Evolutionary conservation across 306 rosid genomes (phyloP).

Genomic region (Amphicarpaea edgeworthii): DNA sequence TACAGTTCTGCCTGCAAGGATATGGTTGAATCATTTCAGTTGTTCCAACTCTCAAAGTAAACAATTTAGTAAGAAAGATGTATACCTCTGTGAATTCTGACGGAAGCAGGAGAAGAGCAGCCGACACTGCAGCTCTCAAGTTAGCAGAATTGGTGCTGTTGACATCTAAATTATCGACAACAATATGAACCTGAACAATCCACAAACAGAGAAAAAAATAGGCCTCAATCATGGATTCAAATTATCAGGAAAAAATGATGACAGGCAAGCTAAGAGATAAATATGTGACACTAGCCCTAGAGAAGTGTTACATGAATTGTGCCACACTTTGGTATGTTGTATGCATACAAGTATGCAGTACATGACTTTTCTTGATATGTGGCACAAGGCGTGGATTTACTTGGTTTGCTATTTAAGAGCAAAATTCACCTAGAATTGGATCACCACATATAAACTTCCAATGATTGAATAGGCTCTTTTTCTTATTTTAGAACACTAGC

Average conservation of each 20-base stretch:
- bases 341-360: neutral
- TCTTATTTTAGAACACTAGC: slow-evolving; percentile 1
- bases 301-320: neutral
- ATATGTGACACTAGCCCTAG: neutral
- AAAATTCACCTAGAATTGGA: neutral
- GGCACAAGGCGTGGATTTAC: neutral
- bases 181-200: slow-evolving; percentile 69
- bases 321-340: neutral
- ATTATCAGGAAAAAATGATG: slow-evolving; percentile 23
- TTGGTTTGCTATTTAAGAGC: neutral
- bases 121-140: slow-evolving; percentile 83
- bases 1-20: slow-evolving; percentile 82
- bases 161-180: slow-evolving; percentile 73
- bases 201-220: neutral
- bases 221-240: neutral
- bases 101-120: slow-evolving; percentile 93
- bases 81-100: slow-evolving; percentile 79
- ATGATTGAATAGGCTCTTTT: neutral
- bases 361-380: neutral
- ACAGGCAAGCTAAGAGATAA: slow-evolving; percentile 31
- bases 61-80: slow-evolving; percentile 45
- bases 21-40: slow-evolving; percentile 33
- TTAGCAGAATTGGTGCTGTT: slow-evolving; percentile 66
- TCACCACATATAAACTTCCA: neutral
- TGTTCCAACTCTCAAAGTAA: slow-evolving; percentile 38